These are phyloP conservation scores for Ceratobasidium sp. DNA, from an alignment of 1,284 basidiomycete species.

Conservation along the genomic window DNA sequence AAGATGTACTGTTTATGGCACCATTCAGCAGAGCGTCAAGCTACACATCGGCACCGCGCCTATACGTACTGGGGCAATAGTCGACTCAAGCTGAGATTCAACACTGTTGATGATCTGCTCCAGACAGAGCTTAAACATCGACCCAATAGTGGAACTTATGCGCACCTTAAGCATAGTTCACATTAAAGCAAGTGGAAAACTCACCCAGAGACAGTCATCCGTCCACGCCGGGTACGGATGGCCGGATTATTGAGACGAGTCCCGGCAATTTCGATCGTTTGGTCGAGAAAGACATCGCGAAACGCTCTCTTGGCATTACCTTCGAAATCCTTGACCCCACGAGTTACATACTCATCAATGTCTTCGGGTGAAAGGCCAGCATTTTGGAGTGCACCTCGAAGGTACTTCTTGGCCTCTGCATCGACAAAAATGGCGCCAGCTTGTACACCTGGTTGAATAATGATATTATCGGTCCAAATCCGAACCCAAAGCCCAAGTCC, in stretches of 20 bases:
- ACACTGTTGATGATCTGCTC: conserved; percentile 8
- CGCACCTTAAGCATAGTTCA: background rate
- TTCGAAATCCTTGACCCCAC: conserved; percentile 37
- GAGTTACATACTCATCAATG: conserved; percentile 11
- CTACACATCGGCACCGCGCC: background rate
- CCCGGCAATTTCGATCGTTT: background rate
- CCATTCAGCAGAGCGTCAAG: background rate
- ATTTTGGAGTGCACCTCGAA: conserved; percentile 8
- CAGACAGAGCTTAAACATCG: conserved; percentile 5
- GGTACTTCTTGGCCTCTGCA: conserved; percentile 11
- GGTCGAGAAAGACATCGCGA: background rate
- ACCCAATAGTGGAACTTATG: background rate
- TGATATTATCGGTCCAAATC: background rate
- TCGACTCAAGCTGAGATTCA: conserved; percentile 1
- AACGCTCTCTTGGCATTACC: conserved; percentile 36
- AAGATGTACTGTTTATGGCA: conserved; percentile 7
- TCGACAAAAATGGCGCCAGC: conserved; percentile 41
- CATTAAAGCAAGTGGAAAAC: background rate
- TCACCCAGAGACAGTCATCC: conserved; percentile 29
- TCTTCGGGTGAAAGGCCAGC: conserved; percentile 22
- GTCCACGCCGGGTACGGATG: conserved; percentile 16
- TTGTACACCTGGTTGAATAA: conserved; percentile 37
- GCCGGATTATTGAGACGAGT: conserved; percentile 24
- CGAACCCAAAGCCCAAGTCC: background rate
- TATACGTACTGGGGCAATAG: background rate